These are phyloP conservation scores for Aureoboletus auriporus DNA, from an alignment of 768 basidiomycete species.

Conservation along the genomic window DNA sequence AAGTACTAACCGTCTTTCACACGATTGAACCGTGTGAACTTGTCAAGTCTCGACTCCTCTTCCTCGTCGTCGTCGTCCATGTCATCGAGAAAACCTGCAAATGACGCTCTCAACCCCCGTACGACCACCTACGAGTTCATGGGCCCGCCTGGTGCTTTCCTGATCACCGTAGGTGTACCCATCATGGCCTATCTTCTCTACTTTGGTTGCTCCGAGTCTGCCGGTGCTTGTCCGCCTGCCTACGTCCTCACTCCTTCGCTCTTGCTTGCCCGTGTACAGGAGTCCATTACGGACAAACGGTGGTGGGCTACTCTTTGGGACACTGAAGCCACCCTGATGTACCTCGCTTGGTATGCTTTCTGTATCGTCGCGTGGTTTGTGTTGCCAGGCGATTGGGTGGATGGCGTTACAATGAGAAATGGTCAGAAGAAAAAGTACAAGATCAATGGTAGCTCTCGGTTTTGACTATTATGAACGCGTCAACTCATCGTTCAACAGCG, in stretches of 20 bases:
- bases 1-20: too few relatives aligned
- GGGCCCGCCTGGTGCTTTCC: conserved; percentile 73
- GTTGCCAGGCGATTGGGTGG: conserved; percentile 69
- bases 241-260: conserved; percentile 33
- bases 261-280: conserved; percentile 35
- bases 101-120: conserved; percentile 57
- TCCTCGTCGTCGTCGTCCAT: conserved; percentile 5
- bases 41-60: neutral
- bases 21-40: neutral
- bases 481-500: conserved; percentile 40
- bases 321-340: conserved; percentile 66
- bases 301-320: conserved; percentile 87
- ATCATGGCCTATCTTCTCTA: conserved; percentile 68
- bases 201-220: conserved; percentile 69
- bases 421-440: conserved; percentile 83
- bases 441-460: conserved; percentile 74
- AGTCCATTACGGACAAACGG: conserved; percentile 41
- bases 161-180: conserved; percentile 70
- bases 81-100: conserved; percentile 17
- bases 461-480: neutral
- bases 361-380: conserved; percentile 77
- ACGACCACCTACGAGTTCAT: conserved; percentile 78
- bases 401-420: conserved; percentile 67
- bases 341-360: conserved; percentile 90
- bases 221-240: conserved; percentile 67